These are phyloP conservation scores for Pichia sorboxylosa DNA, from an alignment of 1,139 yeast species.

Conservation along the genomic window DNA sequence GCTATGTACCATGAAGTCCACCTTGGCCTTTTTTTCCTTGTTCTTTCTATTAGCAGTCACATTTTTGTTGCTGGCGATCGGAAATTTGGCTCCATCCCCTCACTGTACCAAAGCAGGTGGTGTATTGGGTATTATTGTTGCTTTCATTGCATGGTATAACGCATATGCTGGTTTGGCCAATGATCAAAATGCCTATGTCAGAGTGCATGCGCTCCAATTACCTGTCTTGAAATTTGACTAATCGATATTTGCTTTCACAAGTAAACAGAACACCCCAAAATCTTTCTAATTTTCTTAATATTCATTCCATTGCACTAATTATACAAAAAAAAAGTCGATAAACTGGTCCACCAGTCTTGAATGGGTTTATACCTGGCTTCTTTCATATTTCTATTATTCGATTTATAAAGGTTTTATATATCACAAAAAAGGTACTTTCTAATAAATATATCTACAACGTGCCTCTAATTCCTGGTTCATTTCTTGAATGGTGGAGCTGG, in stretches of 20 bases:
- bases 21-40: constrained; percentile 60
- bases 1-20: constrained; percentile 64
- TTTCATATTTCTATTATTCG: no score
- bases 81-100: constrained; percentile 35
- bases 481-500: constrained; percentile 9
- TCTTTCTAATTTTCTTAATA: no score
- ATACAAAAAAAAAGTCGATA: no score
- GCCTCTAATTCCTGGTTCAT: no score
- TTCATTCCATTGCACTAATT: no score
- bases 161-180: constrained; percentile 87
- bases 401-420: no score
- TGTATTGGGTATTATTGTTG: constrained; percentile 65
- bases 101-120: constrained; percentile 61
- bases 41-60: constrained; percentile 57
- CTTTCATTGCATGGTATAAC: constrained; percentile 78
- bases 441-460: no score
- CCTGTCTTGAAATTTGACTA: constrained; percentile 16
- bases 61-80: constrained; percentile 54
- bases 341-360: no score
- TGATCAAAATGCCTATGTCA: constrained; percentile 54
- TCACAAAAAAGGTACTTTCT: no score
- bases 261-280: no score
- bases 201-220: constrained; percentile 36
- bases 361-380: no score
- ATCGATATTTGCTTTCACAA: neutral